These are phyloP conservation scores for Soucietia sequanensis DNA, from an alignment of 805 yeast species.

Conservation along the genomic window DNA sequence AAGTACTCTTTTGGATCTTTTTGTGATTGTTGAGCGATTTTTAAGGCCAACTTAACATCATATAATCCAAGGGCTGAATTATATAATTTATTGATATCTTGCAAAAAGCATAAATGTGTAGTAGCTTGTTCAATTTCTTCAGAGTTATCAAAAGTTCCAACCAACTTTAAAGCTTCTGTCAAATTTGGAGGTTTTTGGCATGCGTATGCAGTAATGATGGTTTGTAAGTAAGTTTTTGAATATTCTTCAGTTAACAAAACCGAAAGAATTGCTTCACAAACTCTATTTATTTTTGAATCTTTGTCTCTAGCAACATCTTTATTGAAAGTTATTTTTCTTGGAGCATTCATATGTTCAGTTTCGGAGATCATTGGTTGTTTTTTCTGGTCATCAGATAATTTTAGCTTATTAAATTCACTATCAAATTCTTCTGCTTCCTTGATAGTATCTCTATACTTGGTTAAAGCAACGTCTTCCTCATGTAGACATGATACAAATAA, in stretches of 20 bases:
- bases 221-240: slow-evolving; percentile 61
- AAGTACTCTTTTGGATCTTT: slow-evolving; percentile 97
- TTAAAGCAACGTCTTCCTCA: slow-evolving; percentile 79
- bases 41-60: slow-evolving; percentile 74
- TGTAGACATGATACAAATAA: slow-evolving; percentile 81
- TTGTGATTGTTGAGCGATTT: slow-evolving; percentile 93
- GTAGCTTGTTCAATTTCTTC: slow-evolving; percentile 56
- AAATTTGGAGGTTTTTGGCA: slow-evolving; percentile 88
- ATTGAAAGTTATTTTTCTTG: slow-evolving; percentile 37
- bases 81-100: slow-evolving; percentile 83
- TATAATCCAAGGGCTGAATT: slow-evolving; percentile 78
- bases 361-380: slow-evolving; percentile 16
- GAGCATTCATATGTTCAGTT: slow-evolving; percentile 2
- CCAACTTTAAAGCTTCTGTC: slow-evolving; percentile 65
- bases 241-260: slow-evolving; percentile 54
- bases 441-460: slow-evolving; percentile 79
- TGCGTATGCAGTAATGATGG: slow-evolving; percentile 87
- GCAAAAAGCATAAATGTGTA: slow-evolving; percentile 84
- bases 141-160: slow-evolving; percentile 49
- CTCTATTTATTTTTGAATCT: slow-evolving; percentile 64
- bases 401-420: slow-evolving; percentile 1
- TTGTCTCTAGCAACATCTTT: slow-evolving; percentile 36
- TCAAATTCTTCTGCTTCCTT: slow-evolving; percentile 16
- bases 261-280: slow-evolving; percentile 68
- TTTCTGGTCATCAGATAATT: slow-evolving; percentile 12